phyloP scores from a whole-genome alignment of 345 rosid species.

The Bretschneidera sinensis region DNA sequence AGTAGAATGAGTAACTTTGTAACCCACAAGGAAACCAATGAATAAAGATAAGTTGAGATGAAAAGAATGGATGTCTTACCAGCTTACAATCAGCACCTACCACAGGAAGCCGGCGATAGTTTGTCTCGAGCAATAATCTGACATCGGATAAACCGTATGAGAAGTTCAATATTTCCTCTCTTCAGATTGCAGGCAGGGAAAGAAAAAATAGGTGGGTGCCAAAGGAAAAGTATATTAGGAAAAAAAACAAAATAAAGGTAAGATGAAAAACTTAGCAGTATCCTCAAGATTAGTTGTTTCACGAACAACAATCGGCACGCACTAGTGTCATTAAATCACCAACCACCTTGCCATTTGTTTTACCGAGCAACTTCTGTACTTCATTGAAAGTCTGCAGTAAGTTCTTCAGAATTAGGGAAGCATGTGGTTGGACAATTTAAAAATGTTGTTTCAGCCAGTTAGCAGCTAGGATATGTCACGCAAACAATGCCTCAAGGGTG shows the following conservation, averaged over 20 bases:
- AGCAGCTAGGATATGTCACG: not conserved
- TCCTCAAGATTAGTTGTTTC: constrained; percentile 84
- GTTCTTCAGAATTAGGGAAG: not conserved
- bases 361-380: constrained; percentile 76
- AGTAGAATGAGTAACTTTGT: not conserved
- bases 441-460: not conserved
- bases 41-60: not conserved
- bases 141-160: constrained; percentile 12
- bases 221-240: constrained; percentile 1
- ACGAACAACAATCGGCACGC: constrained; percentile 71
- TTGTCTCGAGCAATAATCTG: constrained; percentile 83
- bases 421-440: not conserved
- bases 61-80: constrained; percentile 37
- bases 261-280: constrained; percentile 65
- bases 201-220: too few relatives aligned
- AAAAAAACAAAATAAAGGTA: constrained; percentile 9
- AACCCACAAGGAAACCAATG: not conserved
- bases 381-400: constrained; percentile 75
- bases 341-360: constrained; percentile 79
- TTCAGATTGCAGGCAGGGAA: not conserved
- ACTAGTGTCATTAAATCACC: constrained; percentile 92
- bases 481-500: not conserved
- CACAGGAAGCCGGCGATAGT: constrained; percentile 91
- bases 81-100: constrained; percentile 79
- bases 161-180: constrained; percentile 10